A percentile compares a stretch with the other conserved stretches of the same genome.
Conservation (phyloP, 305 asterid species). For the Rubia tinctorum region DNA sequence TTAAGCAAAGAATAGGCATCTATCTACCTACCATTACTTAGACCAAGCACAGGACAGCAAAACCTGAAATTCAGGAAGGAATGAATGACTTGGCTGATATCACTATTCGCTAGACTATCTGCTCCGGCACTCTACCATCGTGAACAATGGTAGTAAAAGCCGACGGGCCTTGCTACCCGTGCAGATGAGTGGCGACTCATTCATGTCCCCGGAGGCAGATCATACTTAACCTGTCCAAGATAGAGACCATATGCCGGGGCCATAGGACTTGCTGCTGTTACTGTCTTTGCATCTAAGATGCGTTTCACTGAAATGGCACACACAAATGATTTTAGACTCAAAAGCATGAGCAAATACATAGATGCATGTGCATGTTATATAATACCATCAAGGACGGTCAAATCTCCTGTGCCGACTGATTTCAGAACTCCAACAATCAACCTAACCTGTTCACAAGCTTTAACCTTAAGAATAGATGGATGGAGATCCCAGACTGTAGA, state of each 20-base stretch:
- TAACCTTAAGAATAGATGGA: neutral
- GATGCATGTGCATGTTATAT: neutral
- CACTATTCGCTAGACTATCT: neutral
- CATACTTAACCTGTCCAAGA: conserved; percentile 84
- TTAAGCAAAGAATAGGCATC: too few relatives aligned
- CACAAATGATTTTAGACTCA: neutral
- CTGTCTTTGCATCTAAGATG: conserved; percentile 69
- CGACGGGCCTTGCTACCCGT: neutral
- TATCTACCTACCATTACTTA: too few relatives aligned
- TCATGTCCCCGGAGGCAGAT: conserved; percentile 39
- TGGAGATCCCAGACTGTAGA: neutral
- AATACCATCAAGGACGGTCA: conserved; percentile 71
- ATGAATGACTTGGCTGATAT: conserved; percentile 1
- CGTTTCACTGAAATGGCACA: conserved; percentile 53
- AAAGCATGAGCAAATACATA: neutral
- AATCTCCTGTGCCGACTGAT: conserved; percentile 70
- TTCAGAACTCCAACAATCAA: conserved; percentile 88
- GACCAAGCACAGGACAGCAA: too few relatives aligned
- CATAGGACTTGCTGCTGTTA: conserved; percentile 78
- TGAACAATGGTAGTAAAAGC: neutral
- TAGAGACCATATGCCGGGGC: conserved; percentile 95
- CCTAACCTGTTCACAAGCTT: conserved; percentile 61
- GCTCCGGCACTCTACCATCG: neutral
- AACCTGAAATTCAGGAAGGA: too few relatives aligned
- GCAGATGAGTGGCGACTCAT: neutral